phyloP scores from a whole-genome alignment of 78 protist genomes.

The Isochrysis galbana region DNA sequence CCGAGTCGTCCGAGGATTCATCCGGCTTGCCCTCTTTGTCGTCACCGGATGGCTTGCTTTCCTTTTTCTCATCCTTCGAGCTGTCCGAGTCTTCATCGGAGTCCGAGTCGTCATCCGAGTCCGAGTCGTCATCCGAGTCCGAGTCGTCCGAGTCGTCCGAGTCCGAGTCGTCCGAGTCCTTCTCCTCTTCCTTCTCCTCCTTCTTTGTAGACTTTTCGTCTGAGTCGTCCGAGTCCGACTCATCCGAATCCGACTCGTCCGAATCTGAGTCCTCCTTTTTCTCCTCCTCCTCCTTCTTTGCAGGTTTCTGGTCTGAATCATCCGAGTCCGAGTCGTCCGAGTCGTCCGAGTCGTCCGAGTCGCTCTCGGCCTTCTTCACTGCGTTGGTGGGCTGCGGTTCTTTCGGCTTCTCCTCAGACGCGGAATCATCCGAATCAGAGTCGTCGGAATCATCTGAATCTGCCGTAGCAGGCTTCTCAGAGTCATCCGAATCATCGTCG shows the following conservation, averaged over 20 bases:
- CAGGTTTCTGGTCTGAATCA: too few relatives aligned
- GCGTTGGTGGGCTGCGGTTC: not conserved
- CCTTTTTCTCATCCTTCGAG: not conserved
- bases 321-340: not conserved
- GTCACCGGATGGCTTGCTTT: not conserved
- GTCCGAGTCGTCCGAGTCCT: not conserved
- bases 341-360: not conserved
- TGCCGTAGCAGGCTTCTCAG: not conserved
- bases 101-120: not conserved
- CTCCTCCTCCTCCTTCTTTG: not conserved
- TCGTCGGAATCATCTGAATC: not conserved
- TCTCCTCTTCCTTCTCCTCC: too few relatives aligned
- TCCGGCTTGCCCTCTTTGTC: not conserved
- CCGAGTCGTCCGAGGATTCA: not conserved
- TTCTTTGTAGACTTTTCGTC: too few relatives aligned
- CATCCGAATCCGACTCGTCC: not conserved
- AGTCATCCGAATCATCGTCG: not conserved
- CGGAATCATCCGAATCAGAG: not conserved
- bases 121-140: not conserved
- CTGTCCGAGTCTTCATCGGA: not conserved
- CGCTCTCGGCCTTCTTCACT: not conserved
- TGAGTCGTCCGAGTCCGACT: too few relatives aligned
- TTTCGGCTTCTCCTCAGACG: not conserved
- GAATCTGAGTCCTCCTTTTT: not conserved
- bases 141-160: not conserved